These are phyloP conservation scores for Chrysochromulina parva DNA, from an alignment of 78 protist genomes.

Conservation along the genomic window DNA sequence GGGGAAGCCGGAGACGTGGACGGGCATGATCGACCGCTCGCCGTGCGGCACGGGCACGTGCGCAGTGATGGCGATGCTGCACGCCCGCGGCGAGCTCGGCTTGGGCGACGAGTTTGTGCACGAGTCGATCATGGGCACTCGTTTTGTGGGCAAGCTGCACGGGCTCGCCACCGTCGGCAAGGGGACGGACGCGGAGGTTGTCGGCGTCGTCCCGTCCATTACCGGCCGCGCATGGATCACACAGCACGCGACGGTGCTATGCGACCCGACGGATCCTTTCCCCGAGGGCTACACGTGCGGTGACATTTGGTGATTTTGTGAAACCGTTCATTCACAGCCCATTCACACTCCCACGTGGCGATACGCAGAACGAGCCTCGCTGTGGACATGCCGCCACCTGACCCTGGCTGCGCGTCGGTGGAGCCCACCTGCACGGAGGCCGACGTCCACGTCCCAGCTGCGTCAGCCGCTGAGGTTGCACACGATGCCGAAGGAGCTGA, in stretches of 20 bases:
- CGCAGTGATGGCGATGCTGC: constrained; percentile 32
- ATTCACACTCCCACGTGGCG: too few species aligned
- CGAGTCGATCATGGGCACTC: constrained; percentile 18
- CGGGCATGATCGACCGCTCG: constrained; percentile 36
- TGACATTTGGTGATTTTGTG: constrained; percentile 23
- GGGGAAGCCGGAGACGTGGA: constrained; percentile 14
- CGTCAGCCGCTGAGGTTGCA: too few species aligned
- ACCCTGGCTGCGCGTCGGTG: too few species aligned
- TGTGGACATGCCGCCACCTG: too few species aligned
- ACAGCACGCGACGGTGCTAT: not conserved
- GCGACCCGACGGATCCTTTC: constrained; percentile 30
- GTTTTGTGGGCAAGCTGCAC: constrained; percentile 6
- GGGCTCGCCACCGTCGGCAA: not conserved
- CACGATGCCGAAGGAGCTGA: too few species aligned
- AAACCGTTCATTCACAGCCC: too few species aligned
- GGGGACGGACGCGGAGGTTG: not conserved
- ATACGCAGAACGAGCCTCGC: too few species aligned
- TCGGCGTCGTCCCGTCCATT: not conserved
- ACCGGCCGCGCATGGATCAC: constrained; percentile 19
- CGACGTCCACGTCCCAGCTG: too few species aligned
- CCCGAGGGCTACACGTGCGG: constrained; percentile 34
- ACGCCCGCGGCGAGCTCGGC: not conserved
- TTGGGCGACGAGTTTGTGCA: not conserved
- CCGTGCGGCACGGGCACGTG: constrained; percentile 50
- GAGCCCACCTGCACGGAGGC: too few species aligned